Evolutionary conservation across 2,329 filamentous ascomycete species (phyloP).

Genomic region (Arthrobotrys sphaeroides): DNA sequence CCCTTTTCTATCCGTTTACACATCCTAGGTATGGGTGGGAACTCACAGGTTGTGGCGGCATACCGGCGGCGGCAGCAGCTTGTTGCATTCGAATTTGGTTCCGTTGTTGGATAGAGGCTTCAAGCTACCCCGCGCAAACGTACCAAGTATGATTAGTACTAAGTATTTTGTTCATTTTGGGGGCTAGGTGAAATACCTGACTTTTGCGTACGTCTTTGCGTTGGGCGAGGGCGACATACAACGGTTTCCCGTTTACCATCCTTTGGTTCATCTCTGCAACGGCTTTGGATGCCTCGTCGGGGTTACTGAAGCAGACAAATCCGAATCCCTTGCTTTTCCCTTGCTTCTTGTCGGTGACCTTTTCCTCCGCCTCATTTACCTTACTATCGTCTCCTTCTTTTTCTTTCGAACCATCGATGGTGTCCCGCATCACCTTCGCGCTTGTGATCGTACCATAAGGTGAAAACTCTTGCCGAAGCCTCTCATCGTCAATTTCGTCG

Average conservation of each 20-base stretch:
- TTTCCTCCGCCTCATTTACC: conserved; percentile 65
- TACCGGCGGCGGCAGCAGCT: conserved; percentile 82
- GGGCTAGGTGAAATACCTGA: conserved; percentile 65
- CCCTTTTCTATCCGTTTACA: no score
- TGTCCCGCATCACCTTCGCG: conserved; percentile 98
- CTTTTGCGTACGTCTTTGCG: conserved; percentile 99
- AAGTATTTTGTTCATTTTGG: neutral
- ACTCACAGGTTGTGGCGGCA: conserved; percentile 68
- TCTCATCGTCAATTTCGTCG: conserved; percentile 97
- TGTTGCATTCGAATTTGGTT: conserved; percentile 99
- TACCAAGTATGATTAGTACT: neutral
- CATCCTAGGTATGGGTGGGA: neutral
- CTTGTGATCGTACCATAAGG: conserved; percentile 95
- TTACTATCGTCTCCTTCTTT: conserved; percentile 66
- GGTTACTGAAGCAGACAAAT: conserved; percentile 99
- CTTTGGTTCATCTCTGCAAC: conserved; percentile 99
- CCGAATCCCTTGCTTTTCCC: conserved; percentile 99
- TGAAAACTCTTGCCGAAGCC: conserved; percentile 91
- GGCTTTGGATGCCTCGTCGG: conserved; percentile 98
- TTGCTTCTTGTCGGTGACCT: conserved; percentile 71
- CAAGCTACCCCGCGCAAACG: conserved; percentile 67
- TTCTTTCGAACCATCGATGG: conserved; percentile 67
- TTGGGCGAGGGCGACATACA: conserved; percentile 97
- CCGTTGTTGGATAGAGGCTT: conserved; percentile 98
- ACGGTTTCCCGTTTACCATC: conserved; percentile 95